A percentile compares a stretch with the other conserved stretches of the same genome.
phyloP scores from a whole-genome alignment of 2,329 filamentous ascomycete genomes.

The Ceratocystiopsis sp. region DNA sequence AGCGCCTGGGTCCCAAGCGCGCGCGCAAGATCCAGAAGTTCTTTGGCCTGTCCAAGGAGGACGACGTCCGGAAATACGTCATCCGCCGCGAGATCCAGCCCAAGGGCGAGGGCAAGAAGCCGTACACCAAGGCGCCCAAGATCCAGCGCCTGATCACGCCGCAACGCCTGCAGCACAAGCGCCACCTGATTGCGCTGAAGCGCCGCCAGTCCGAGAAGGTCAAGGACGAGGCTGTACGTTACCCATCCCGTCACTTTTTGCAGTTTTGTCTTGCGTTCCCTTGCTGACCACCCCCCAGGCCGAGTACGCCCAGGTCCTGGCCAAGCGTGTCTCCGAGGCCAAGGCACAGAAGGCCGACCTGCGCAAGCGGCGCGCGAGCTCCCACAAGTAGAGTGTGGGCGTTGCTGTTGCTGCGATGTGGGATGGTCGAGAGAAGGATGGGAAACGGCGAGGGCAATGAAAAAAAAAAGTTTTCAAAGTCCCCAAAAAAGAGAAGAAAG shows the following conservation, averaged over 20 bases:
- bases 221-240: constrained; percentile 95
- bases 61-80: constrained; percentile 99
- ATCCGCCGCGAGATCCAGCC: constrained; percentile 96
- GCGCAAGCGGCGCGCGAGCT: constrained; percentile 93
- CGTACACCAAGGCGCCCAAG: constrained; percentile 99
- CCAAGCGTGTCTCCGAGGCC: constrained; percentile 93
- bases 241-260: neutral
- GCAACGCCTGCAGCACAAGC: constrained; percentile 99
- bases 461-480: neutral
- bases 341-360: constrained; percentile 85
- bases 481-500: too few species aligned
- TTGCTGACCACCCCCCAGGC: constrained; percentile 38
- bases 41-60: constrained; percentile 99
- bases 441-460: neutral
- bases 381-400: constrained; percentile 52
- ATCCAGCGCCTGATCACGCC: constrained; percentile 99
- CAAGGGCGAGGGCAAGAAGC: constrained; percentile 92
- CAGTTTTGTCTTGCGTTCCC: neutral
- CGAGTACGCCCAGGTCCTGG: constrained; percentile 90
- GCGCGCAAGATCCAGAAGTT: constrained; percentile 99
- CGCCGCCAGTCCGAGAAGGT: constrained; percentile 89
- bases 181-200: constrained; percentile 95
- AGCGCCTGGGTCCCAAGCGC: constrained; percentile 98
- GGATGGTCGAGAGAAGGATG: too few species aligned
- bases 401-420: too few species aligned